phyloP scores from a whole-genome alignment of 2,329 filamentous ascomycete species.

The Coniochaeta ligniaria region DNA sequence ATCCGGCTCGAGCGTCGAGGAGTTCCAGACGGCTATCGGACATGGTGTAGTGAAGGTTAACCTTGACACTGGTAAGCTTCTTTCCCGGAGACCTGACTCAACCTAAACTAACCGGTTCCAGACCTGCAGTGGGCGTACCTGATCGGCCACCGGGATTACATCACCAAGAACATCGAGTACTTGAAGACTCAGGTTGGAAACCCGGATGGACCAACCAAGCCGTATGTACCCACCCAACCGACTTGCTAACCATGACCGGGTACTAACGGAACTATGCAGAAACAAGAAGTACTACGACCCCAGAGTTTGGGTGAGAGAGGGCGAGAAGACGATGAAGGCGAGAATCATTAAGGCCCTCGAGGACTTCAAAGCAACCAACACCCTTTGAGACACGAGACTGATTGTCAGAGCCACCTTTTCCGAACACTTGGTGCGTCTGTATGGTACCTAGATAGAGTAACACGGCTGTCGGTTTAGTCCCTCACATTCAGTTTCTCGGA shows the following conservation, averaged over 20 bases:
- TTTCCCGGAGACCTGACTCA: no score
- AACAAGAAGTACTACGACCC: slow-evolving; percentile 97
- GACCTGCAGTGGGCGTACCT: slow-evolving; percentile 93
- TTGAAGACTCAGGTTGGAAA: slow-evolving; percentile 82
- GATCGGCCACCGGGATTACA: slow-evolving; percentile 86
- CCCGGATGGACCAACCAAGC: slow-evolving; percentile 88
- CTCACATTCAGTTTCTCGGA: no score
- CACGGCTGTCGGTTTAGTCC: no score
- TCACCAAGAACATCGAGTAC: slow-evolving; percentile 60
- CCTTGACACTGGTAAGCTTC: slow-evolving; percentile 66
- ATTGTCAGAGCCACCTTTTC: no score
- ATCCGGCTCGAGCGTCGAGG: slow-evolving; percentile 82
- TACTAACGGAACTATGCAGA: no score
- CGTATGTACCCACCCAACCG: slow-evolving; percentile 24
- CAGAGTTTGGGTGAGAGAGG: slow-evolving; percentile 87
- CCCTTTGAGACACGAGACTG: slow-evolving; percentile 50
- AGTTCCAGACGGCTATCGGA: slow-evolving; percentile 82
- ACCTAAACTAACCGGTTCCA: no score
- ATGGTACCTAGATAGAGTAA: no score
- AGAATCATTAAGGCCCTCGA: slow-evolving; percentile 75
- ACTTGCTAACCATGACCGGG: no score
- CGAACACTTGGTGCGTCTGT: no score
- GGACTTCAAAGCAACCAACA: slow-evolving; percentile 83
- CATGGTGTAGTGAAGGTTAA: slow-evolving; percentile 99
- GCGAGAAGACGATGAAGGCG: slow-evolving; percentile 91